These are phyloP conservation scores for Claviceps purpurea DNA, from an alignment of 2,329 filamentous ascomycete species.

Conservation along the genomic window DNA sequence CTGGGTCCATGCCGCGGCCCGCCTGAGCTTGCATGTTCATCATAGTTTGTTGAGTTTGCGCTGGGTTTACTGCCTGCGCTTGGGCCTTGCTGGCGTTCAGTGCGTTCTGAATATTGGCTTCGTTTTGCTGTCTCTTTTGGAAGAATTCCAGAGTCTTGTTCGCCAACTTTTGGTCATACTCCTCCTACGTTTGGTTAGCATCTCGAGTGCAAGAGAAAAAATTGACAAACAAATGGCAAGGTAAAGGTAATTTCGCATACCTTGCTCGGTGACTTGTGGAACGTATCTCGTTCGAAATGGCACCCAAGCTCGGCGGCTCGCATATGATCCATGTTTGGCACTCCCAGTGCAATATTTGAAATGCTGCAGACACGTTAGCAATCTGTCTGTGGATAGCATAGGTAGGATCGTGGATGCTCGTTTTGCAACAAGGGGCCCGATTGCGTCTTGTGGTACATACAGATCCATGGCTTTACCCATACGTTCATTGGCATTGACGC, in stretches of 20 bases:
- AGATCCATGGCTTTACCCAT: conserved; percentile 29
- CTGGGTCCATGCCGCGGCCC: conserved; percentile 36
- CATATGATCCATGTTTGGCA: conserved; percentile 25
- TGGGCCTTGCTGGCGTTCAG: conserved; percentile 27
- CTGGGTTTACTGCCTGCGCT: conserved; percentile 21
- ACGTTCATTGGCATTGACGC: conserved; percentile 24
- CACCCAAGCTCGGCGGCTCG: conserved; percentile 30
- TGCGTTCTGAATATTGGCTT: conserved; percentile 30
- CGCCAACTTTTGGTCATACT: conserved; percentile 35
- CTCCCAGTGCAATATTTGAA: conserved; percentile 36
- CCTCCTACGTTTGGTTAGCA: conserved; percentile 22
- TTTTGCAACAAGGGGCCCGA: neutral
- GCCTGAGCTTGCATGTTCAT: conserved; percentile 42
- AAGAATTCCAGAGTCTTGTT: conserved; percentile 35
- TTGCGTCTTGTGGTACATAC: conserved; percentile 18
- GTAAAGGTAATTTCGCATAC: conserved; percentile 17
- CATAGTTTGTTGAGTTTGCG: conserved; percentile 28
- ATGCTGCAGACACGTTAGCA: conserved; percentile 24
- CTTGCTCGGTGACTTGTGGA: conserved; percentile 31
- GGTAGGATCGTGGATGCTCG: neutral
- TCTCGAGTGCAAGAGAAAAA: neutral
- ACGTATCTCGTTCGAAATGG: conserved; percentile 34
- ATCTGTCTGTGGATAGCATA: conserved; percentile 13
- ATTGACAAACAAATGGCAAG: neutral
- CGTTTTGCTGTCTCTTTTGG: conserved; percentile 36